Base-by-base conservation (phyloP, 2,329 filamentous ascomycete species). In the Chaetoscypha palmicola region DNA sequence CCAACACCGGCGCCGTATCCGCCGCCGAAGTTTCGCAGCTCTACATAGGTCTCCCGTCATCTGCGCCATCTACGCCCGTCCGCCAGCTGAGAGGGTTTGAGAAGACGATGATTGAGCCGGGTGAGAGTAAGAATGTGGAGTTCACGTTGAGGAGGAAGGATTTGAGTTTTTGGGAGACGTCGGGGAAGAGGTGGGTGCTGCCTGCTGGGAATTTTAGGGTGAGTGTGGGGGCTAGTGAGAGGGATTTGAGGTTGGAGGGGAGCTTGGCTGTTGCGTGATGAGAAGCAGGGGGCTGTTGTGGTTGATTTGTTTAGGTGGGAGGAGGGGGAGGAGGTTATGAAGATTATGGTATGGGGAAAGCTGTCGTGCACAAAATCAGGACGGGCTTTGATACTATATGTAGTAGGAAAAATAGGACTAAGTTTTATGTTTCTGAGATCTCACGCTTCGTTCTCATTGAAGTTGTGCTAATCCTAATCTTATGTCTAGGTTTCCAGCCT, bases 161-260 rank as follows among this genome's bases (percentile, higher is more conserved):
- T 60, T 56, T 96, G 43, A 87, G 82, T 62, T 90, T 86, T 68
- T 96, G 90, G 90, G 86, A 94, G 54, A 68, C 14, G 4, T 9
- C 3, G 3, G 34, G 34, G 34, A 37, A 37, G 34, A 21, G 34
- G 34, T 37, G 34, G 34, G 34, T 37, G 5, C 21, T 37, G 4
- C 34, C 34, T 11, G 20, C 19, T 16, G 34, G 34, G 20, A 37
- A 17, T n/a, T 37, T 37, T n/a, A 5, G 11, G 5, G 34, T 37
- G 17, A 11, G 23, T 11, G 34, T 37, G 12, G 34, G 34, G 17
- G 34, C 16, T 4, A 37, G 34, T 23, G 11, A 9, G 17, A 37
- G 20, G 34, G 34, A 37, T n/a, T 23, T 37, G 34, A 22, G 34
- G 12, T 11, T 37, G 5, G 23, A 14, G 11, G 34, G 34, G 34